These are phyloP conservation scores for Suillus fuscotomentosus DNA, from an alignment of 768 basidiomycete species.

Conservation along the genomic window DNA sequence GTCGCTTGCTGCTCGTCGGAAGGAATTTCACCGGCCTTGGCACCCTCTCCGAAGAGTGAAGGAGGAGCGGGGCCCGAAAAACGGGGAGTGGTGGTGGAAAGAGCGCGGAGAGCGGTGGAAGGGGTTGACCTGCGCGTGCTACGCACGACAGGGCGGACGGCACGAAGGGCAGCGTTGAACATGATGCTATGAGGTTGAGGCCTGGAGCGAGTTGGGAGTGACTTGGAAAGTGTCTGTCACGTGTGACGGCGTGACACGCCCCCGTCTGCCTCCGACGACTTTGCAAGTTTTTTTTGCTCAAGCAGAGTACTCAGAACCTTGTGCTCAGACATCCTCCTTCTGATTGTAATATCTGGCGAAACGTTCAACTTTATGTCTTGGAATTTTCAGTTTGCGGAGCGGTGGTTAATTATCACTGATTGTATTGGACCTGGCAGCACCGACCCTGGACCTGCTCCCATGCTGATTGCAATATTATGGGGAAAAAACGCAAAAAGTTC, in stretches of 20 bases:
- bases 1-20: conserved; percentile 90
- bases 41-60: conserved; percentile 68
- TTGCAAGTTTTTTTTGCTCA: neutral
- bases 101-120: conserved; percentile 43
- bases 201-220: conserved; percentile 12
- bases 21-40: conserved; percentile 71
- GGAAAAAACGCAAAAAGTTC: no score
- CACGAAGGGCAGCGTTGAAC: conserved; percentile 27
- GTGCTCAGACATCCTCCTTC: neutral
- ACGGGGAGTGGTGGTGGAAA: conserved; percentile 56
- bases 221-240: conserved; percentile 24
- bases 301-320: neutral
- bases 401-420: neutral
- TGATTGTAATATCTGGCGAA: neutral
- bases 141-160: conserved; percentile 24
- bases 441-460: no score
- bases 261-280: conserved; percentile 13
- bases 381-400: neutral
- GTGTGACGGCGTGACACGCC: conserved; percentile 17
- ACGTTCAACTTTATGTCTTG: neutral
- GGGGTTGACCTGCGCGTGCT: conserved; percentile 18
- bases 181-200: conserved; percentile 18
- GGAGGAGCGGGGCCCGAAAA: conserved; percentile 63
- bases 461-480: no score
- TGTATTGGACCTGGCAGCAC: neutral